A percentile compares a stretch with the other conserved stretches of the same genome.
These are phyloP conservation scores for Coemansia asiatica DNA, from an alignment of 192 early-diverging fungal genomes.

Conservation along the genomic window DNA sequence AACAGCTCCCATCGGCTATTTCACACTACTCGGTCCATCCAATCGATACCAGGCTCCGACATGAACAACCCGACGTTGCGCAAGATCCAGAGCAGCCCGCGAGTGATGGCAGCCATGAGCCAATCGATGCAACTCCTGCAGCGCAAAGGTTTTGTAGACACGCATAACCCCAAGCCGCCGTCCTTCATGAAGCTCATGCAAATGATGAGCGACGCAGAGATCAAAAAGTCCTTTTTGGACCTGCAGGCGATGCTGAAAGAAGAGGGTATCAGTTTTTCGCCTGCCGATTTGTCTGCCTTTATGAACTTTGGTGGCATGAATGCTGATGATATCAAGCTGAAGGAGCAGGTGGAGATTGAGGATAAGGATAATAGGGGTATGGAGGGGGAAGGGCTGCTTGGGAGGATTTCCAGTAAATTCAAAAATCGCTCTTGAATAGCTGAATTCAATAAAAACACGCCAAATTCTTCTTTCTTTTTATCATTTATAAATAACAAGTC, in stretches of 20 bases:
- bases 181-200: slow-evolving; percentile 38
- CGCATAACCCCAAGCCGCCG: slow-evolving; percentile 18
- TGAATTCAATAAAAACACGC: no score
- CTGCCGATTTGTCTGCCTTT: slow-evolving; percentile 23
- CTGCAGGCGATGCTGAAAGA: slow-evolving; percentile 27
- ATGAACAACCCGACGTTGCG: slow-evolving; percentile 16
- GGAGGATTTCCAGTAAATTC: slow-evolving; percentile 16
- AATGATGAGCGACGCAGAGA: slow-evolving; percentile 37
- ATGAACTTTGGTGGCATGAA: slow-evolving; percentile 10
- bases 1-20: background rate
- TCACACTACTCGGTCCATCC: background rate
- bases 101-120: slow-evolving; percentile 20
- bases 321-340: background rate
- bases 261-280: slow-evolving; percentile 39
- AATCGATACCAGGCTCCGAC: slow-evolving; percentile 4
- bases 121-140: slow-evolving; percentile 25
- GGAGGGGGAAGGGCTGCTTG: slow-evolving; percentile 18
- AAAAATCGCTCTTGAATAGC: slow-evolving; percentile 25
- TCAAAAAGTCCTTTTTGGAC: slow-evolving; percentile 15
- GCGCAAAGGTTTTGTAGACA: slow-evolving; percentile 20
- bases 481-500: background rate
- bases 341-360: background rate
- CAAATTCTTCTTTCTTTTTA: background rate
- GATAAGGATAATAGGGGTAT: no score
- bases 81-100: slow-evolving; percentile 26